Base-by-base conservation (phyloP, 2,329 filamentous ascomycete species). In the Trichoderma atroviride region DNA sequence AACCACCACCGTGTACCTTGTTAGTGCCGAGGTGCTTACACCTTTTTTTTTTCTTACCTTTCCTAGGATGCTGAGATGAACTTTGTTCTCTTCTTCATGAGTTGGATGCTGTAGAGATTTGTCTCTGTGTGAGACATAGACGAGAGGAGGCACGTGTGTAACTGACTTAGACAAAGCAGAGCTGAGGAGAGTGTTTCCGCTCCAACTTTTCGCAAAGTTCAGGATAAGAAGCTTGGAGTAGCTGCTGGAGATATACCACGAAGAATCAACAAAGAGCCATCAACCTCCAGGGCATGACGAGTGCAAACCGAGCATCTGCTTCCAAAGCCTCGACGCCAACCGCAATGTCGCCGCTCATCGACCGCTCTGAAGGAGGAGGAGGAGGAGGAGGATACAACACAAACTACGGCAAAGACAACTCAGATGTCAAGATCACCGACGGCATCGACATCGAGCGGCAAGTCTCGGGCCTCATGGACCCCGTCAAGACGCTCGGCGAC, bases 241-340 rank as follows among this genome's bases (percentile, higher is more conserved):
- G n/a, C n/a, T 5, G 60, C 14, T 19, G 29, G 7, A 16, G 1
- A 64, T 9, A 43, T 5, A 22, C 7, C 9, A 9, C 47, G 10
- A 22, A n/a, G 27, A n/a, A 43, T 2, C 11, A n/a, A 43, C 19
- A 43, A 2, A 43, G 37, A n/a, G 37, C 16, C 16, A 43, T 43
- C 16, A 19, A 19, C 13, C 16, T 22, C 10, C 13, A 27, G 55
- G 64, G 64, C 22, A 67, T 67, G 64, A 59, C 64, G 55, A 59
- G 55, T 37, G 40, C 29, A 31, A 58, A 22, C 5, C 19, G 29
- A 57, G 55, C 9, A 27, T 22, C 55, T 27, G 52, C 50, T 92
- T 91, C 81, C 91, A 86, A 76, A 57, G 37, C 35, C 19, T n/a
- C 63, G 40, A 6, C 40, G 13, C 35, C 66, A 47, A 63, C 31